Evolutionary conservation across 805 yeast species (phyloP).

Genomic region (Lipomyces orientalis): DNA sequence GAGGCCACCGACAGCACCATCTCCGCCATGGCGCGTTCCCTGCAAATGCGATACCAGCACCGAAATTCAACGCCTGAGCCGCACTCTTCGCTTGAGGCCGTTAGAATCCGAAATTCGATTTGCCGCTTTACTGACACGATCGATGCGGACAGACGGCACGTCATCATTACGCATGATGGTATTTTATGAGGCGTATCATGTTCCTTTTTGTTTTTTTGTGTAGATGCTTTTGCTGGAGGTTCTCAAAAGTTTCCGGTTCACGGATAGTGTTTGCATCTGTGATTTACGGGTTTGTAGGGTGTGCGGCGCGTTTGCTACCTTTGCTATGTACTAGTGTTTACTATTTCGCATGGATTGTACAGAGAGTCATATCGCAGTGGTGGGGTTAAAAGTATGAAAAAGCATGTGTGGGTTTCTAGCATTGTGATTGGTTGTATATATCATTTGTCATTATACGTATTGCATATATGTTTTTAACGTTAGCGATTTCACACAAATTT

Average conservation of each 20-base stretch:
- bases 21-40: too few species aligned
- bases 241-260: background rate
- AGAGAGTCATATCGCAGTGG: background rate
- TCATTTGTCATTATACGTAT: conserved; percentile 3
- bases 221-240: background rate
- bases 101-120: too few species aligned
- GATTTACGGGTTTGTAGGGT: background rate
- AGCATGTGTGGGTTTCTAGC: background rate
- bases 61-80: too few species aligned
- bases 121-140: too few species aligned
- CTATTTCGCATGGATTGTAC: background rate
- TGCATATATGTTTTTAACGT: background rate
- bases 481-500: background rate
- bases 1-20: too few species aligned
- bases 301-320: background rate
- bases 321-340: background rate
- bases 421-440: background rate
- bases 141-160: too few species aligned
- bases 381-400: background rate
- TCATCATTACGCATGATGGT: conserved; percentile 63
- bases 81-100: too few species aligned
- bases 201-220: background rate
- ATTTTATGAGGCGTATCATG: background rate
- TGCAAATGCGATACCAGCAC: too few species aligned
- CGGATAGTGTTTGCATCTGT: background rate